Evolutionary conservation across 106 monocot genomes (phyloP).

Genomic region (Ottelia alismoides): DNA sequence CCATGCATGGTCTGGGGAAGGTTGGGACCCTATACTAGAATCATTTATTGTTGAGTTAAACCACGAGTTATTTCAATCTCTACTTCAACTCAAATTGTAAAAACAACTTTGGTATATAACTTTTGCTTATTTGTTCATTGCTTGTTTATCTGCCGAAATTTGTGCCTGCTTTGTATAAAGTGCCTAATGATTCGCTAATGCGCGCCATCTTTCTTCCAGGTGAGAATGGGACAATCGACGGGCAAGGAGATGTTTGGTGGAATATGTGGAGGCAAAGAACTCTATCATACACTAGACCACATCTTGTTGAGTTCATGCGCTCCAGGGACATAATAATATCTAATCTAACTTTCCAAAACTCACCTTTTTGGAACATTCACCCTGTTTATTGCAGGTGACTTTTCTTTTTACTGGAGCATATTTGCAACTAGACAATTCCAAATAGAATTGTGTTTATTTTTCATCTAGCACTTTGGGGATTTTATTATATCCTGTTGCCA

Average conservation of each 20-base stretch:
- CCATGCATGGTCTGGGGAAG: too few relatives aligned
- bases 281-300: conserved; percentile 67
- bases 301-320: conserved; percentile 74
- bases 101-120: too few relatives aligned
- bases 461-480: not conserved
- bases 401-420: too few relatives aligned
- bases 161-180: too few relatives aligned
- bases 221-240: conserved; percentile 82
- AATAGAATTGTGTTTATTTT: not conserved
- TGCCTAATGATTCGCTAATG: too few relatives aligned
- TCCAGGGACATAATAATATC: conserved; percentile 69
- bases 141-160: too few relatives aligned
- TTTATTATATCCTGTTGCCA: not conserved
- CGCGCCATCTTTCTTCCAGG: conserved; percentile 36
- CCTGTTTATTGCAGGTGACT: conserved; percentile 95
- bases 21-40: too few relatives aligned
- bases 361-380: conserved; percentile 93
- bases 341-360: conserved; percentile 62
- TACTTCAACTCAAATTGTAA: too few relatives aligned
- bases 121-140: too few relatives aligned
- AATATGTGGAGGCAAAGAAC: conserved; percentile 91
- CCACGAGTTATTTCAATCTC: too few relatives aligned
- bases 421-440: too few relatives aligned
- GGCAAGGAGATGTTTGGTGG: conserved; percentile 96
- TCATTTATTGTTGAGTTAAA: too few relatives aligned